Evolutionary conservation across 2,329 filamentous ascomycete species (phyloP).

Genomic region (Diaporthe citri): DNA sequence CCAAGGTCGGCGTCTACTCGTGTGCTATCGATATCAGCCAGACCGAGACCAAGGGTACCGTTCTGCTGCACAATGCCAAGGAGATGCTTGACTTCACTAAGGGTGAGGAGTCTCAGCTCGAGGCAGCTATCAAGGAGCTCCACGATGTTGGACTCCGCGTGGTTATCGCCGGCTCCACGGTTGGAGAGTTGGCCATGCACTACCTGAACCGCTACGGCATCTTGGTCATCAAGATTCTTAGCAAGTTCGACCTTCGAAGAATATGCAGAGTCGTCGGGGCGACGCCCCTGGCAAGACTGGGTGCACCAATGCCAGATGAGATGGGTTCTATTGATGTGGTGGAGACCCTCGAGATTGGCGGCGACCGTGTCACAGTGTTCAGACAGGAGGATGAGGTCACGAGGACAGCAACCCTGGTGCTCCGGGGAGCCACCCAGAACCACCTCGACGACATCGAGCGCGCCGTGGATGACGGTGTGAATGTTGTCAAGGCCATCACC

Average conservation of each 20-base stretch:
- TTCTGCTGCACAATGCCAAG: constrained; percentile 95
- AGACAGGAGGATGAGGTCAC: constrained; percentile 94
- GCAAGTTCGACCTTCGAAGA: constrained; percentile 96
- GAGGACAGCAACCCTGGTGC: constrained; percentile 91
- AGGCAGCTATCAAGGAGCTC: constrained; percentile 92
- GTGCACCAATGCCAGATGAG: constrained; percentile 99
- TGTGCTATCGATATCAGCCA: constrained; percentile 96
- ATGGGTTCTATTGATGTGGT: constrained; percentile 96
- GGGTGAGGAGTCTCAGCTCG: constrained; percentile 93
- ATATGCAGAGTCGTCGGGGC: constrained; percentile 97
- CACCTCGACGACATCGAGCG: constrained; percentile 97
- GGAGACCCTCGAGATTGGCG: constrained; percentile 97
- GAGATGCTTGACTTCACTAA: constrained; percentile 99
- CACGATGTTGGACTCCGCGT: constrained; percentile 94
- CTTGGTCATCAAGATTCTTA: constrained; percentile 94
- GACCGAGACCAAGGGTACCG: constrained; percentile 99
- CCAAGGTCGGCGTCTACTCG: constrained; percentile 97
- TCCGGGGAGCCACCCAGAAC: constrained; percentile 97
- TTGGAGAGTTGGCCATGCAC: constrained; percentile 95
- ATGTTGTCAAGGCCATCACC: constrained; percentile 98
- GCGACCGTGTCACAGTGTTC: constrained; percentile 98
- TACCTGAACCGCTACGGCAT: constrained; percentile 98
- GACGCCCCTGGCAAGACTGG: constrained; percentile 93
- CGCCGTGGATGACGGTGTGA: constrained; percentile 97
- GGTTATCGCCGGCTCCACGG: constrained; percentile 90